Evolutionary conservation across 352 stramenopile species (phyloP).

Genomic region (Globisporangium okanoganense): DNA sequence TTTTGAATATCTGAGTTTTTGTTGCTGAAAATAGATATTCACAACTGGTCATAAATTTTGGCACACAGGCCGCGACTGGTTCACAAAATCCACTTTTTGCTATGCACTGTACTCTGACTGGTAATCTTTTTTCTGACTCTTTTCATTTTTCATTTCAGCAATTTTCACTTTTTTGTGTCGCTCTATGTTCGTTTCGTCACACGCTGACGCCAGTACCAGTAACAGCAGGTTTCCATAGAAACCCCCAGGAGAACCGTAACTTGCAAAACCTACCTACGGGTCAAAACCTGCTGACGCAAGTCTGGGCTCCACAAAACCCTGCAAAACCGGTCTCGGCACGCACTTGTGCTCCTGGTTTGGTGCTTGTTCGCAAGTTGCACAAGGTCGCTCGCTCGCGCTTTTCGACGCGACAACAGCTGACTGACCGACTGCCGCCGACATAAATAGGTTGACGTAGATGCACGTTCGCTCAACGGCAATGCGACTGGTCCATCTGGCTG

Average conservation of each 20-base stretch:
- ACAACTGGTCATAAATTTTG: not conserved
- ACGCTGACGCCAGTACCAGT: constrained; percentile 4
- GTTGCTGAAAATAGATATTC: constrained; percentile 1
- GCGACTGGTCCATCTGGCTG: constrained; percentile 11
- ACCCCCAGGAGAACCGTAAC: not conserved
- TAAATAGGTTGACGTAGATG: constrained; percentile 15
- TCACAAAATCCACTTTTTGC: constrained; percentile 1
- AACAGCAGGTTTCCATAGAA: constrained; percentile 3
- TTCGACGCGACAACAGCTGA: constrained; percentile 9
- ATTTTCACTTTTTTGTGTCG: constrained; percentile 5
- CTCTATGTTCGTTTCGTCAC: constrained; percentile 2
- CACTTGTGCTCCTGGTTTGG: not conserved
- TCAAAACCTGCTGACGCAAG: not conserved
- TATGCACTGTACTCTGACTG: not conserved
- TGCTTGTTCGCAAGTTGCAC: not conserved
- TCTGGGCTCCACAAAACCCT: not conserved
- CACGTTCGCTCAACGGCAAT: constrained; percentile 1
- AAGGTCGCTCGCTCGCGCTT: not conserved
- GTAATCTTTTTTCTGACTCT: constrained; percentile 1
- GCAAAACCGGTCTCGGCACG: too few relatives aligned
- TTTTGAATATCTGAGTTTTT: not conserved
- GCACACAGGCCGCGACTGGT: not conserved
- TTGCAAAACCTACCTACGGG: not conserved
- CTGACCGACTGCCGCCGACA: constrained; percentile 2
- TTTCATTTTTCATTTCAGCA: constrained; percentile 2